Evolutionary conservation across 75 land plant genomes (phyloP).

Genomic region (Pinus albicaulis): DNA sequence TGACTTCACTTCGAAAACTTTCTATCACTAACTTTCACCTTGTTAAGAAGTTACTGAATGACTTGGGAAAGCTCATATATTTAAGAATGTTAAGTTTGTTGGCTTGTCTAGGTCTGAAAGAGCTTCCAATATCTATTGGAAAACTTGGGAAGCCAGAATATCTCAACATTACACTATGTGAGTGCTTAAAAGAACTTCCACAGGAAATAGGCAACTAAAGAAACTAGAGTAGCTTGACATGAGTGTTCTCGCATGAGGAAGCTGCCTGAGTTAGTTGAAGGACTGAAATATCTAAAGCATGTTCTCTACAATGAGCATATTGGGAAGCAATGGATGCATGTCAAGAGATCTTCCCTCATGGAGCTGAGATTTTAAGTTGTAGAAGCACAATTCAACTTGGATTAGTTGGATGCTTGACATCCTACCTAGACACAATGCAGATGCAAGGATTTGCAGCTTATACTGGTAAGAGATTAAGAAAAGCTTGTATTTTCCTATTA

Average conservation of each 20-base stretch:
- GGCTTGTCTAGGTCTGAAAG: constrained; percentile 35
- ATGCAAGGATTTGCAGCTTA: constrained; percentile 8
- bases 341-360: neutral
- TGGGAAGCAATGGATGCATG: constrained; percentile 28
- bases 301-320: constrained; percentile 56
- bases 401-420: constrained; percentile 5
- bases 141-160: constrained; percentile 27
- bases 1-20: constrained; percentile 19
- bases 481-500: constrained; percentile 22
- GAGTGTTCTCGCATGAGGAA: constrained; percentile 34
- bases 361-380: neutral
- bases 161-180: constrained; percentile 49
- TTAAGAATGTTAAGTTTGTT: constrained; percentile 35
- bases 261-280: constrained; percentile 25
- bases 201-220: constrained; percentile 26
- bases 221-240: constrained; percentile 59
- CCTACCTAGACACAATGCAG: neutral
- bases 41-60: constrained; percentile 30
- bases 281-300: constrained; percentile 22
- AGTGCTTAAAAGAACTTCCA: constrained; percentile 39
- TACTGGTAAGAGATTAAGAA: constrained; percentile 34
- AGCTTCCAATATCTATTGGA: constrained; percentile 36
- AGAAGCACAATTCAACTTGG: neutral
- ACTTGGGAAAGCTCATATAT: constrained; percentile 31
- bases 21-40: constrained; percentile 50